Evolutionary conservation across 495 filamentous ascomycete genomes (phyloP), one percentile per base, ranked within the genome.

Genomic region (Lophiotrema nucula): DNA sequence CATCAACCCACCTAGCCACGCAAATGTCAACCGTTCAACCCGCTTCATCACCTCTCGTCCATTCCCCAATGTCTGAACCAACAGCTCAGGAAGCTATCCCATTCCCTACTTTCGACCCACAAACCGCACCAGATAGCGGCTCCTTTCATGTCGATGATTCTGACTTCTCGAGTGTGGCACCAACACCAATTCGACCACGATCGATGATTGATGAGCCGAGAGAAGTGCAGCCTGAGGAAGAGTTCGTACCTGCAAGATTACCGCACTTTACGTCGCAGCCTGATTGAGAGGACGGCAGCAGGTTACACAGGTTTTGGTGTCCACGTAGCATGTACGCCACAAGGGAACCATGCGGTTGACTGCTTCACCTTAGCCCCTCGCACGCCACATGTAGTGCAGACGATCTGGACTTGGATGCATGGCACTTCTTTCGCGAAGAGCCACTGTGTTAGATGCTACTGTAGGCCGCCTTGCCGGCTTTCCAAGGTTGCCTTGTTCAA

Each of bases 81-180:
- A 23, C 27, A 11, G n/a, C 6, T 16, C 27, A 42, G 19, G 53
- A 25, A 26, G 24, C 41, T 5, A 23, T 52, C 13, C 25, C 51
- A 10, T 57, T 60, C 25, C 61, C 61, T 5, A 41, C 52, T 2
- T 56, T 65, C 25, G 56, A 65, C 46, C 26, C 51, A 12, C 62
- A 65, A 37, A 60, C 62, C 6, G 28, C 39, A 37, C 57, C 56
- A 12, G 62, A 65, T 38, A 65, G 62, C 27, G 51, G 62, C 11
- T 33, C 45, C 1, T 65, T 65, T 25, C 50, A 64, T 47, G 46
- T 60, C 21, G 57, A 65, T 21, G 56, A 59, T 23, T 28, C 22
- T 8, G 62, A 65, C 21, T 35, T 37, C 10, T 54, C 50, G 43
- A 65, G 61, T 41, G 11, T 57, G 10, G 28, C 53, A 15, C 62